Evolutionary conservation across 768 basidiomycete species (phyloP), one percentile per base, ranked within the genome.

Genomic region (Termitomyces sp.): DNA sequence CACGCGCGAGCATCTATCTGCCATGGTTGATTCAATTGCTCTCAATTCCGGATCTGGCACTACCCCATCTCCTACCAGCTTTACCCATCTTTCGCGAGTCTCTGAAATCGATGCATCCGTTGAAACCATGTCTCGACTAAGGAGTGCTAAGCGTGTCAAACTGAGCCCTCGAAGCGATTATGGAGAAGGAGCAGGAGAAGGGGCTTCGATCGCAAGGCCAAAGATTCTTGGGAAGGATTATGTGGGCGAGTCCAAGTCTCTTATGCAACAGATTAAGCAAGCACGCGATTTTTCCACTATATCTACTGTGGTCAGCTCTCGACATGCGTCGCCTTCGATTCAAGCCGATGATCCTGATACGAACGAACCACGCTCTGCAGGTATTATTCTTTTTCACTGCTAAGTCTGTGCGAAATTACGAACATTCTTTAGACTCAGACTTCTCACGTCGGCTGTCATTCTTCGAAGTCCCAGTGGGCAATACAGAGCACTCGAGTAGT

Each of bases 1-100:
- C 70, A 99, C 96, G 1, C 86, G 94, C 48, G 92, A 96, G 22
- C 94, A 97, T 70, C 84, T 98, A 46, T 94, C 93, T 2, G 94
- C 92, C 0, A 84, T 98, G 75, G 94, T 96, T 2, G 96, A 97
- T 66, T 92, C 94, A 2, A 96, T 98, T 62, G 94, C 93, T n/a
- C 78, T 90, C 44, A 88, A 90, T 0, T 88, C 90, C 56, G 79
- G 77, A 0, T 76, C 80, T n/a, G 76, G 73, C 1, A 77, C 72
- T 8, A 80, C 74, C 4, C 76, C 77, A 1, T 81, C 81, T 9
- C 78, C 83, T 7, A 77, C 82, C 2, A 83, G 79, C 45, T 76
- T 81, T 36, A 70, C 67, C 40, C 76, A 78, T 48, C 72, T 84
- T 33, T 83, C 84, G 54, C 78, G 77, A 7, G 78, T 84, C 49